Evolutionary conservation across 495 filamentous ascomycete genomes (phyloP).

Genomic region (Neurospora sp.): DNA sequence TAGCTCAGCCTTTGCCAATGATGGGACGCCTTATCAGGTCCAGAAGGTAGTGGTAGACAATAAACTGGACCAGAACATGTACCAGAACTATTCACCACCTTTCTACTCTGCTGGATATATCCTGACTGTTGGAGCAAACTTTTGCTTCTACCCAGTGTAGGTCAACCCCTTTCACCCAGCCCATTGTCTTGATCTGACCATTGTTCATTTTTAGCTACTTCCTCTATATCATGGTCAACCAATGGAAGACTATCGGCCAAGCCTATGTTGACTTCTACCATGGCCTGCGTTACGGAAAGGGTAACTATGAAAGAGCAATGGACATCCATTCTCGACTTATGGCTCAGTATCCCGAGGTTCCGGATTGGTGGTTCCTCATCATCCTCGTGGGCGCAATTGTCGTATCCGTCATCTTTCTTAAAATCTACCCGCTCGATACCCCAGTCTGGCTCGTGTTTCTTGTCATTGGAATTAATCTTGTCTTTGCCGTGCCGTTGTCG

Average conservation of each 20-base stretch:
- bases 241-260: conserved; percentile 30
- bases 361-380: conserved; percentile 51
- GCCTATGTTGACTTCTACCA: conserved; percentile 29
- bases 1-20: conserved; percentile 44
- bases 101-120: conserved; percentile 53
- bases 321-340: conserved; percentile 54
- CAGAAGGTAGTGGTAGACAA: conserved; percentile 39
- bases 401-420: conserved; percentile 39
- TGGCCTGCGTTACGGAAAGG: conserved; percentile 36
- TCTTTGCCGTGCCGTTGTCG: conserved; percentile 27
- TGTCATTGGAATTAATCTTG: conserved; percentile 27
- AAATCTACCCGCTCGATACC: conserved; percentile 34
- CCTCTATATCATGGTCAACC: conserved; percentile 44
- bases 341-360: conserved; percentile 45
- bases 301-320: conserved; percentile 39
- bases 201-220: conserved; percentile 22
- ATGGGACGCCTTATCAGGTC: conserved; percentile 40
- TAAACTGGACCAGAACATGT: conserved; percentile 38
- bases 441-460: conserved; percentile 26
- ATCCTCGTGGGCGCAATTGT: conserved; percentile 38
- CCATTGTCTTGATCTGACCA: not conserved
- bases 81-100: conserved; percentile 47
- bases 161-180: not conserved
- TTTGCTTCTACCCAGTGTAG: conserved; percentile 43
- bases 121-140: conserved; percentile 47